Base-by-base conservation (phyloP, 1,139 yeast species). In the Casaregolazyma suthepensis region DNA sequence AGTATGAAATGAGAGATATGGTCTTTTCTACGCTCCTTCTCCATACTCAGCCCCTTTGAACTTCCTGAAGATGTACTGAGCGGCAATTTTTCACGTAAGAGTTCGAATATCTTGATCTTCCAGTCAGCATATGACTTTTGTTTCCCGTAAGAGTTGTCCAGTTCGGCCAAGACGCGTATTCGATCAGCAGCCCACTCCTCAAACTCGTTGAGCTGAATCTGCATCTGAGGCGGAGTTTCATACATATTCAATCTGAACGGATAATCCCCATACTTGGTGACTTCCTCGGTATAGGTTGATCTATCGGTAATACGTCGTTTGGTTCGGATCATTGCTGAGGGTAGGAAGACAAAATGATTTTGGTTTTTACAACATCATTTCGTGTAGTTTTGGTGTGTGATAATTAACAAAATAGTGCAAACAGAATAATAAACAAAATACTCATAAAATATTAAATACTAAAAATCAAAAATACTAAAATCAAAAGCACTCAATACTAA, bases 121-220 rank as follows among this genome's bases (percentile, higher is more conserved):
- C 82, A 79, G 55, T 90, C 97, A 58, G 78, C 79, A 50, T 78
- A 68, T 1, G 79, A 70, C 63, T 83, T 83, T 57, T 85, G 83
- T 58, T 95, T 76, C 38, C 86, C 82, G 49, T 77, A 68, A 60
- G 86, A 81, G 6, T 90, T 80, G 64, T 91, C 97, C 50, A 93
- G 84, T 66, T 90, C 96, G 55, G 89, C 80, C 56, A 94, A 76
- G 9, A 93, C 81, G 64, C 85, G 83, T 59, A 93, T 76, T 57
- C 99, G 75, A 65, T 93, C 98, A 50, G 93, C 86, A 7, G 98
- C 98, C 97, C 97, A 93, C 17, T 77, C 77, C 70, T 93, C 99
- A 68, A 93, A 94, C 66, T 93, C 87, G 60, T 91, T 97, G 42
- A 93, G 68, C 0, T 97, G 89, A 64, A 93, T 82, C 69, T 93